Percentiles rank a stretch among this genome's conserved stretches.
Conservation (phyloP, 2,329 filamentous ascomycete genomes). For the Emydomyces testavorans region DNA sequence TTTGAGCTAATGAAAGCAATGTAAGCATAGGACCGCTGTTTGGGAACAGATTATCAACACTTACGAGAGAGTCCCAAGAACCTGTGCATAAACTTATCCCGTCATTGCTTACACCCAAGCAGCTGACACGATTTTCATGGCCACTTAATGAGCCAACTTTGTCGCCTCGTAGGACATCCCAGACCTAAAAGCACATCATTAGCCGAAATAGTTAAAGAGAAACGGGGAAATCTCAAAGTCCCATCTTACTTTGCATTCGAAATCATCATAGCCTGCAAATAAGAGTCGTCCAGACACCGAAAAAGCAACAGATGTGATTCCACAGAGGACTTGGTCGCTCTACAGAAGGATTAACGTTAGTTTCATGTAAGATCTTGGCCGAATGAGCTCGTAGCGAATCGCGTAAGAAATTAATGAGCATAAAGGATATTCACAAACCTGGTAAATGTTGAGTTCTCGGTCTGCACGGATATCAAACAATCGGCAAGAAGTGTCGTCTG, state of each 20-base stretch:
- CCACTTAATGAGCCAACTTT: slow-evolving; percentile 94
- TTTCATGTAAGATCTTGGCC: not conserved
- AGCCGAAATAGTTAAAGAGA: slow-evolving; percentile 15
- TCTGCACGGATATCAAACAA: slow-evolving; percentile 97
- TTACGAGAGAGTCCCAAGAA: slow-evolving; percentile 97
- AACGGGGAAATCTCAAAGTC: not conserved
- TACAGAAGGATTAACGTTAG: slow-evolving; percentile 30
- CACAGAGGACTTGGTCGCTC: slow-evolving; percentile 95
- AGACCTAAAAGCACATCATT: slow-evolving; percentile 54
- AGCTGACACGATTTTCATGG: slow-evolving; percentile 98
- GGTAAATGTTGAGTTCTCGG: slow-evolving; percentile 59
- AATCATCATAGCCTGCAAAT: slow-evolving; percentile 97
- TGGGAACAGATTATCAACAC: slow-evolving; percentile 30
- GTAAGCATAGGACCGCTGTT: slow-evolving; percentile 6
- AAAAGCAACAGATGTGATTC: slow-evolving; percentile 95
- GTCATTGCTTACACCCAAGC: slow-evolving; percentile 95
- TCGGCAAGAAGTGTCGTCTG: slow-evolving; percentile 92
- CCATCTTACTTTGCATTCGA: slow-evolving; percentile 87
- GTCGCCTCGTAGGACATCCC: slow-evolving; percentile 93
- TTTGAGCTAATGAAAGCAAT: slow-evolving; percentile 52
- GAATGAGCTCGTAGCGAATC: not conserved
- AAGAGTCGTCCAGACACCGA: slow-evolving; percentile 90
- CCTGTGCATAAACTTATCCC: slow-evolving; percentile 98
- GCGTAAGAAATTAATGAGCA: not conserved
- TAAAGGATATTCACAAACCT: slow-evolving; percentile 37